phyloP scores from a whole-genome alignment of 2,329 filamentous ascomycete species.

The Ophiobolus disseminans region DNA sequence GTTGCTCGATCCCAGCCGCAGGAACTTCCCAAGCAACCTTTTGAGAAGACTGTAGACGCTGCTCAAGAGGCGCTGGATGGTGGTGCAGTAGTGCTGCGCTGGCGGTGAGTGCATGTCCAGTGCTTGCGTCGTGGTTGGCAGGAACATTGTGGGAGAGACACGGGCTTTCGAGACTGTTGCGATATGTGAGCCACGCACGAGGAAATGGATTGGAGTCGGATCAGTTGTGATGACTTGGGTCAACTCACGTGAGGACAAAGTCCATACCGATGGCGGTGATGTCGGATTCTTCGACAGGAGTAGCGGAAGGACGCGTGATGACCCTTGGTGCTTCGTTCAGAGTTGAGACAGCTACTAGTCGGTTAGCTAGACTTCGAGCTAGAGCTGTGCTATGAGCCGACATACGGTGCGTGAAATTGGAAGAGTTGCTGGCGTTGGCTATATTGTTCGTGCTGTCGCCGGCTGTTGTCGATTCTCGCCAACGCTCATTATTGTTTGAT shows the following conservation, averaged over 20 bases:
- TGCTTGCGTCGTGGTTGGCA: slow-evolving; percentile 11
- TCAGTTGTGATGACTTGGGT: neutral
- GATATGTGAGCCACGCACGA: neutral
- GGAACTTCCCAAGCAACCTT: slow-evolving; percentile 21
- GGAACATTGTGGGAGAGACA: slow-evolving; percentile 42
- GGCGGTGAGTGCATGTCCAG: slow-evolving; percentile 42
- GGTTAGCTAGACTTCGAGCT: too few relatives aligned
- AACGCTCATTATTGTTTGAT: too few relatives aligned
- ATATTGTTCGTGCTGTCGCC: too few relatives aligned
- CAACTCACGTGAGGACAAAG: slow-evolving; percentile 45
- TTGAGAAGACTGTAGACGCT: slow-evolving; percentile 1
- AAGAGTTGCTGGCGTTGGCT: too few relatives aligned
- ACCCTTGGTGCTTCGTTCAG: too few relatives aligned
- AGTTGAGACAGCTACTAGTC: too few relatives aligned
- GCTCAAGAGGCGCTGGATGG: slow-evolving; percentile 12
- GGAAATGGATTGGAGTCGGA: too few relatives aligned
- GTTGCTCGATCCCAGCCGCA: slow-evolving; percentile 22
- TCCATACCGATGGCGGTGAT: slow-evolving; percentile 33
- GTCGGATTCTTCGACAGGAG: slow-evolving; percentile 22
- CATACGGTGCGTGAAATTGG: too few relatives aligned
- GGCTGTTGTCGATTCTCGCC: too few relatives aligned
- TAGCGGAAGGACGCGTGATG: neutral
- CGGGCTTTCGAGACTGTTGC: slow-evolving; percentile 41
- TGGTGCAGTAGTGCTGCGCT: slow-evolving; percentile 37
- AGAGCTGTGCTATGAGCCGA: too few relatives aligned